phyloP scores from a whole-genome alignment of 2,329 filamentous ascomycete species.

The Xylariaceae sp. region DNA sequence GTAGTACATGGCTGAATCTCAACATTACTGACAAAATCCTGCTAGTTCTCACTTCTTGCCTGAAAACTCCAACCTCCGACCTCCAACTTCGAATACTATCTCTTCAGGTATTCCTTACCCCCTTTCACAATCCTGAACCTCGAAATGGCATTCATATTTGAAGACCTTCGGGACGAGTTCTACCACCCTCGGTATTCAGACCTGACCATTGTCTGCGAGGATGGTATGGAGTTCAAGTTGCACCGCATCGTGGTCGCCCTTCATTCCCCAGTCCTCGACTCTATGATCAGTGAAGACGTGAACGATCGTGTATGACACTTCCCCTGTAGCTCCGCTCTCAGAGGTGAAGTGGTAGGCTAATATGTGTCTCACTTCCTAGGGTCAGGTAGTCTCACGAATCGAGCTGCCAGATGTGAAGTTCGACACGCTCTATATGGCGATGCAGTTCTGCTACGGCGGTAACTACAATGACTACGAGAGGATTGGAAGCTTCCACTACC shows the following conservation, averaged over 20 bases:
- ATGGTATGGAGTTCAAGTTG: neutral
- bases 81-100: no score
- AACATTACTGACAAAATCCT: no score
- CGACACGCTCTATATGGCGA: slow-evolving; percentile 33
- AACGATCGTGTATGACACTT: neutral
- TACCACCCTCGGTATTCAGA: slow-evolving; percentile 2
- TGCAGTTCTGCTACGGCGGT: slow-evolving; percentile 20
- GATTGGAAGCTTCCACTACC: neutral
- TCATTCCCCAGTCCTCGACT: neutral
- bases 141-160: slow-evolving; percentile 4
- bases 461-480: slow-evolving; percentile 21
- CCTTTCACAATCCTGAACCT: no score
- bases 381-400: slow-evolving; percentile 1
- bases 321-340: neutral
- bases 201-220: slow-evolving; percentile 8
- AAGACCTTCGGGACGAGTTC: slow-evolving; percentile 2
- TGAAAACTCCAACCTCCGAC: no score
- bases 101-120: no score
- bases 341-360: neutral
- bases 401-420: slow-evolving; percentile 25
- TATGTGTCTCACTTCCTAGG: slow-evolving; percentile 1
- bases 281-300: neutral
- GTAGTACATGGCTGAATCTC: no score
- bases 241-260: slow-evolving; percentile 8
- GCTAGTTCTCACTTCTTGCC: no score